Percentiles rank a stretch among this genome's conserved stretches.
phyloP scores from a whole-genome alignment of 139 green algal genomes.

The Chlorella sp. region DNA sequence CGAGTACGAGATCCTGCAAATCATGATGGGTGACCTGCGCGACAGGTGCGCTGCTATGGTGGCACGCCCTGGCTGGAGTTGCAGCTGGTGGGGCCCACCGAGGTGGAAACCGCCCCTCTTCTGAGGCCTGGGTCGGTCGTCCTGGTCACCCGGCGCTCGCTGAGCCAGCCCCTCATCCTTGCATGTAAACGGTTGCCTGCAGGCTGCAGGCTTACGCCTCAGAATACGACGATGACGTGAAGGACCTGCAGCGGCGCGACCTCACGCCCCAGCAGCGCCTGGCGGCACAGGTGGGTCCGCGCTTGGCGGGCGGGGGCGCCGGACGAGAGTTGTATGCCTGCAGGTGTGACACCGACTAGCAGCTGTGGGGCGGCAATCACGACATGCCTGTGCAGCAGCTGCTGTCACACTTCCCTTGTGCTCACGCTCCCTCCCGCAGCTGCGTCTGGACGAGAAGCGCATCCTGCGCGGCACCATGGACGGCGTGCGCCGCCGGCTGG shows the following conservation, averaged over 20 bases:
- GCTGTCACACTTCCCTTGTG: not conserved
- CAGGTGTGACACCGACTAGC: no score
- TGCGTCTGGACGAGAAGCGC: constrained; percentile 77
- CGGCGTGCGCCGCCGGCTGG: constrained; percentile 78
- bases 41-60: constrained; percentile 54
- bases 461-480: constrained; percentile 80
- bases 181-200: not conserved
- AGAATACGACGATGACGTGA: constrained; percentile 83
- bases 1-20: constrained; percentile 97
- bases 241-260: constrained; percentile 67
- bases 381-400: no score
- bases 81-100: no score
- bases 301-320: no score
- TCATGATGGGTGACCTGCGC: constrained; percentile 87
- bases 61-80: no score
- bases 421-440: constrained; percentile 4
- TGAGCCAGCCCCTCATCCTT: no score
- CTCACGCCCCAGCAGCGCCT: constrained; percentile 27
- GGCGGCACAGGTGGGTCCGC: constrained; percentile 20
- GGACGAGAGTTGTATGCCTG: no score
- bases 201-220: constrained; percentile 40
- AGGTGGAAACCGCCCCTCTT: no score
- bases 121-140: not conserved
- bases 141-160: no score
- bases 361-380: no score